Conservation (phyloP, 176 grass and related monocot genomes). For the Cymbopogon citratus region DNA sequence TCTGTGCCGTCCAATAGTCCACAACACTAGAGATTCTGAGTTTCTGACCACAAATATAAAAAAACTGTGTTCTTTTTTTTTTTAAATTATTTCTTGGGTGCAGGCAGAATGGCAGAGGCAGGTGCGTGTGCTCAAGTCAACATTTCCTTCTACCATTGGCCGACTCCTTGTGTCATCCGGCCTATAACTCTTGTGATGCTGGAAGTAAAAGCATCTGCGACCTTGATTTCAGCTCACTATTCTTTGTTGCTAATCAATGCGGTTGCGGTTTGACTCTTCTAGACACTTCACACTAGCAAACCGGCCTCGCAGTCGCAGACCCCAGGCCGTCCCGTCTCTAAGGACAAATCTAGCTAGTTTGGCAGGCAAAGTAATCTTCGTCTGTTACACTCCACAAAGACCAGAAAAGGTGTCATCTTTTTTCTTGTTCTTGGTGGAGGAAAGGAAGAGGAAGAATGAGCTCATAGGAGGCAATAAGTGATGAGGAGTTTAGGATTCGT, state of each 20-base stretch:
- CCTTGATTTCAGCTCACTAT: constrained; percentile 1
- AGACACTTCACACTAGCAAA: constrained; percentile 9
- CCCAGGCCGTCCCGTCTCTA: neutral
- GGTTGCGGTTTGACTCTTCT: constrained; percentile 16
- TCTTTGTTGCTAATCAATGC: constrained; percentile 1
- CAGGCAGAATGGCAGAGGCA: constrained; percentile 15
- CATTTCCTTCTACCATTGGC: neutral
- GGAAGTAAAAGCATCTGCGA: constrained; percentile 24
- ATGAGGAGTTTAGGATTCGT: constrained; percentile 22
- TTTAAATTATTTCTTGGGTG: neutral
- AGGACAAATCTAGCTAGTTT: constrained; percentile 14
- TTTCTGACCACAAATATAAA: constrained; percentile 2
- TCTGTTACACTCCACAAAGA: neutral
- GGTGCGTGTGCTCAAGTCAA: constrained; percentile 16
- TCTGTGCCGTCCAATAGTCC: neutral
- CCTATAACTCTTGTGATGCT: constrained; percentile 19
- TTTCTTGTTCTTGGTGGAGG: neutral
- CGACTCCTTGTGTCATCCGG: neutral
- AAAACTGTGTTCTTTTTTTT: neutral
- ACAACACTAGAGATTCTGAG: neutral
- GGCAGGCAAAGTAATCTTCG: constrained; percentile 8
- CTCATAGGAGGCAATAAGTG: constrained; percentile 1
- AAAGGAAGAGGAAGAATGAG: constrained; percentile 4
- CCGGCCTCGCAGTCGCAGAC: neutral
- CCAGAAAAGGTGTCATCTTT: neutral